Evolutionary conservation across 176 grass and related monocot genomes (phyloP).

Genomic region (Carex littledalei): DNA sequence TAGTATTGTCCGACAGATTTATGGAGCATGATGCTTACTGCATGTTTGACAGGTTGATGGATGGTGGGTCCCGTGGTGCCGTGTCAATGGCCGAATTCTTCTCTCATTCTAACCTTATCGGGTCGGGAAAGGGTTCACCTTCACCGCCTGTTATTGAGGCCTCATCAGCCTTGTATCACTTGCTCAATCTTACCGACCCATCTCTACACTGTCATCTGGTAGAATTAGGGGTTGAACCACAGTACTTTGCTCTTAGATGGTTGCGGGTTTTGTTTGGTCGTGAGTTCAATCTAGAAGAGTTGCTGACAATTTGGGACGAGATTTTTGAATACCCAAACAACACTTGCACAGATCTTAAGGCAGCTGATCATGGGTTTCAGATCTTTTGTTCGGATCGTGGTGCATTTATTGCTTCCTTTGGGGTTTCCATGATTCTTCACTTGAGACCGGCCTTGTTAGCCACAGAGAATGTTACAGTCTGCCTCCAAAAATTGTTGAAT

Average conservation of each 20-base stretch:
- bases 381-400: slow-evolving; percentile 80
- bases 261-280: slow-evolving; percentile 89
- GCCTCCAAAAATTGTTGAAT: slow-evolving; percentile 80
- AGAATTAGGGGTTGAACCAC: slow-evolving; percentile 89
- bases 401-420: slow-evolving; percentile 80
- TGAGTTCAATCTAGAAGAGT: slow-evolving; percentile 71
- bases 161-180: slow-evolving; percentile 88
- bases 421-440: slow-evolving; percentile 92
- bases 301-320: slow-evolving; percentile 81
- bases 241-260: slow-evolving; percentile 95
- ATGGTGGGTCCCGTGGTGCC: slow-evolving; percentile 45
- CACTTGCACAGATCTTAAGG: slow-evolving; percentile 19
- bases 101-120: slow-evolving; percentile 39
- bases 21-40: slow-evolving; percentile 99
- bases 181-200: slow-evolving; percentile 61
- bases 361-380: slow-evolving; percentile 43
- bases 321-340: slow-evolving; percentile 63
- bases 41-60: slow-evolving; percentile 88
- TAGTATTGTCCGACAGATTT: slow-evolving; percentile 89
- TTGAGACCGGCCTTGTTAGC: slow-evolving; percentile 78
- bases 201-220: slow-evolving; percentile 92
- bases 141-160: slow-evolving; percentile 83
- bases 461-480: slow-evolving; percentile 67
- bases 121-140: slow-evolving; percentile 45
- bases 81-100: slow-evolving; percentile 81